Evolutionary conservation across 169 alveolate species (phyloP).

Genomic region (Cystoisospora suis): DNA sequence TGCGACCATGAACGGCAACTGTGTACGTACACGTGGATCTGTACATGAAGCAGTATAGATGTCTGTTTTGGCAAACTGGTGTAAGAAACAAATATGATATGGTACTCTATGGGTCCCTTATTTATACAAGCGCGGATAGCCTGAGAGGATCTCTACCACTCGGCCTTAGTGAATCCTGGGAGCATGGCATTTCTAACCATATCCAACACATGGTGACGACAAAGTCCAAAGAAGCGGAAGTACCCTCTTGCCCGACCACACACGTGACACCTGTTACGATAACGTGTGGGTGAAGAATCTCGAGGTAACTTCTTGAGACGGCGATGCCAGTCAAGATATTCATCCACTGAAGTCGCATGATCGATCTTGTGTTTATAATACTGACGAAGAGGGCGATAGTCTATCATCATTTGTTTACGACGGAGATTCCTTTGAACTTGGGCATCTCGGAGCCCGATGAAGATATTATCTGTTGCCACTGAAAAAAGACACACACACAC

Average conservation of each 20-base stretch:
- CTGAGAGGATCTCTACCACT: constrained; percentile 43
- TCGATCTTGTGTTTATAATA: neutral
- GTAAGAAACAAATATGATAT: no score
- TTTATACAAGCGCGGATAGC: no score
- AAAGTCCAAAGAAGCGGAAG: constrained; percentile 55
- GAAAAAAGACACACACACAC: no score
- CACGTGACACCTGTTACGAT: constrained; percentile 42
- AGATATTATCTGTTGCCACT: constrained; percentile 20
- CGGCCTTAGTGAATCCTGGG: constrained; percentile 56
- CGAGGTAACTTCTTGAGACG: constrained; percentile 50
- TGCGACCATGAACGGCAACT: no score
- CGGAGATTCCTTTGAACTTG: constrained; percentile 31
- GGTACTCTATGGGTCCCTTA: no score
- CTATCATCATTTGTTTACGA: constrained; percentile 8
- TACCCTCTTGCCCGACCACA: constrained; percentile 56
- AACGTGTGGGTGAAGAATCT: constrained; percentile 38
- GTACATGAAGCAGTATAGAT: no score
- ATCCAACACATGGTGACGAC: constrained; percentile 31
- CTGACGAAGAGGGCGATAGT: neutral
- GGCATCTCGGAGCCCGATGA: constrained; percentile 10
- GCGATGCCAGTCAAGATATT: constrained; percentile 55
- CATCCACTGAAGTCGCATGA: constrained; percentile 52
- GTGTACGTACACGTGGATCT: no score
- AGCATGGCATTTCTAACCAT: constrained; percentile 7
- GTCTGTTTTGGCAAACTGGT: no score